These are phyloP conservation scores for Alternaria panax DNA, from an alignment of 2,329 filamentous ascomycete genomes.

Conservation along the genomic window DNA sequence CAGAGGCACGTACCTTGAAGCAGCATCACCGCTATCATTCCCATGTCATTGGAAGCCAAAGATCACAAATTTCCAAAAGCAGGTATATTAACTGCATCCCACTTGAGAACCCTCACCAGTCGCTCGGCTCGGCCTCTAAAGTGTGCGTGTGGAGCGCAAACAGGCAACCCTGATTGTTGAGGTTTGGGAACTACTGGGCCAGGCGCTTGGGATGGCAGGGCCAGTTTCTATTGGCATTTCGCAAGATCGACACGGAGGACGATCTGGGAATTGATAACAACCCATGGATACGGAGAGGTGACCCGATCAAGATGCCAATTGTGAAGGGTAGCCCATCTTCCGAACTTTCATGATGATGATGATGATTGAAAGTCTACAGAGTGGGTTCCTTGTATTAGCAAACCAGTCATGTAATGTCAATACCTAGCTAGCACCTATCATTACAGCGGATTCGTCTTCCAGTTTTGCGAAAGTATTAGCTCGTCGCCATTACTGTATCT, in stretches of 20 bases:
- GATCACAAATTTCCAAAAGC: constrained; percentile 9
- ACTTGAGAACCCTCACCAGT: constrained; percentile 9
- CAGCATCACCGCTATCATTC: constrained; percentile 10
- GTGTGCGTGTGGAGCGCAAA: constrained; percentile 1
- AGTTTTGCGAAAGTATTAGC: not conserved
- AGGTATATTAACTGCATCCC: constrained; percentile 15
- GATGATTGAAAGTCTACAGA: too few species aligned
- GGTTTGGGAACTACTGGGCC: constrained; percentile 9
- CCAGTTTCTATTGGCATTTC: not conserved
- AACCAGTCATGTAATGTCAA: not conserved
- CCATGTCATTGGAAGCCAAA: not conserved
- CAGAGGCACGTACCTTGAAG: not conserved
- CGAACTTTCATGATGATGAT: not conserved
- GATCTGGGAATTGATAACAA: not conserved
- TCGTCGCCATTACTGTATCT: not conserved
- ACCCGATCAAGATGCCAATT: not conserved
- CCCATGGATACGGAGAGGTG: not conserved
- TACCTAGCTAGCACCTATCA: not conserved
- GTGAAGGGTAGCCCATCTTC: not conserved
- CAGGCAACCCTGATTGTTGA: constrained; percentile 22
- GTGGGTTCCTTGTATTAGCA: not conserved
- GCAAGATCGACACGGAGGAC: not conserved
- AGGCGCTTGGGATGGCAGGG: constrained; percentile 13
- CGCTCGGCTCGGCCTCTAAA: not conserved
- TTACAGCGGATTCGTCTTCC: not conserved